phyloP scores from a whole-genome alignment of 176 grass and related monocot genomes.

The Zea luxurians region DNA sequence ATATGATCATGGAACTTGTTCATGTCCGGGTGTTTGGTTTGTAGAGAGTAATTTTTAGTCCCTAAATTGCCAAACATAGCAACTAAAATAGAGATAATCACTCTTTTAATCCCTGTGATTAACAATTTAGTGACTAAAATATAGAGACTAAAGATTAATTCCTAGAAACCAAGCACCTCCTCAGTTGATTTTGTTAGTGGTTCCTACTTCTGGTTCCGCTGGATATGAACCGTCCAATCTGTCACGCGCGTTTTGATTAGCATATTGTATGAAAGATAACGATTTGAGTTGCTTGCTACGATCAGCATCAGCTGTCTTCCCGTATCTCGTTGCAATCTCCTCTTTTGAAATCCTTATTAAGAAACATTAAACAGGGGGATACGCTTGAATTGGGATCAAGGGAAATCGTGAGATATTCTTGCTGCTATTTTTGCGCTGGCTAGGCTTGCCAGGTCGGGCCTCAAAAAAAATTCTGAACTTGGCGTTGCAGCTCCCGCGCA shows the following conservation, averaged over 20 bases:
- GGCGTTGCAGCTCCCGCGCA: slow-evolving; percentile 63
- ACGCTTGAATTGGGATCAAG: slow-evolving; percentile 14
- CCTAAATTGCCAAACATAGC: too few species aligned
- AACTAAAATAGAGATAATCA: too few species aligned
- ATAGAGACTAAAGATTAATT: too few species aligned
- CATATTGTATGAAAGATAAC: not conserved
- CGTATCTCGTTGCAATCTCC: not conserved
- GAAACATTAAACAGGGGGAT: not conserved
- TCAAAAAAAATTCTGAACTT: slow-evolving; percentile 30
- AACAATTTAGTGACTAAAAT: too few species aligned
- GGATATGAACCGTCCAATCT: not conserved
- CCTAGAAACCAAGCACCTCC: too few species aligned
- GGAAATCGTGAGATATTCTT: not conserved
- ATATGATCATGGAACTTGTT: not conserved
- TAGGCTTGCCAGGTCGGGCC: not conserved
- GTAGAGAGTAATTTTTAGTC: too few species aligned
- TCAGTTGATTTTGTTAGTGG: not conserved
- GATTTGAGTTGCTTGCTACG: slow-evolving; percentile 14
- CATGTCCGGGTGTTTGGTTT: not conserved
- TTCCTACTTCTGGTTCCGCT: not conserved
- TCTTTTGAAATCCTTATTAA: not conserved
- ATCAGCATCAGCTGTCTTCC: not conserved
- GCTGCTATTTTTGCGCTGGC: not conserved
- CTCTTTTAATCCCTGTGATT: too few species aligned
- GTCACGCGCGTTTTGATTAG: not conserved